phyloP scores from a whole-genome alignment of 805 yeast genomes.

The Pichia insulana region DNA sequence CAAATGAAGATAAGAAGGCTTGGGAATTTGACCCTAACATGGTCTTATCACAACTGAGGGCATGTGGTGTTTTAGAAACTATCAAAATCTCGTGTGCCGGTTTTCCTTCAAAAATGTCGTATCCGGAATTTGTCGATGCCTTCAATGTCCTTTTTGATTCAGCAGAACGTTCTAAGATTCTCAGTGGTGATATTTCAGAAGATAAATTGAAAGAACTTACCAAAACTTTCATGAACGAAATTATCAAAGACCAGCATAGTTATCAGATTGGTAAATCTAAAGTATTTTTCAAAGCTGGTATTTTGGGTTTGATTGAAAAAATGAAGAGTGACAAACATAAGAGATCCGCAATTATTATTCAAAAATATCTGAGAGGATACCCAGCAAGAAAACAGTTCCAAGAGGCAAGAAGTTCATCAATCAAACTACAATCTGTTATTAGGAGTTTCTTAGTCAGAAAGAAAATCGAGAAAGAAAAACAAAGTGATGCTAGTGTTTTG shows the following conservation, averaged over 20 bases:
- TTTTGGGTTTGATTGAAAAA: conserved; percentile 86
- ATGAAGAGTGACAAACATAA: conserved; percentile 70
- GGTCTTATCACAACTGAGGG: conserved; percentile 92
- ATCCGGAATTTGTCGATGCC: conserved; percentile 84
- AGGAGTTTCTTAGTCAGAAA: conserved; percentile 56
- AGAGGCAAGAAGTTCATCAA: conserved; percentile 45
- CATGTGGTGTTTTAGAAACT: conserved; percentile 97
- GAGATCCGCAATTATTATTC: conserved; percentile 74
- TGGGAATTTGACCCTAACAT: conserved; percentile 94
- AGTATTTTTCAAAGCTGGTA: conserved; percentile 93
- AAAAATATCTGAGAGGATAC: conserved; percentile 66
- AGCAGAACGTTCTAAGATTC: conserved; percentile 53
- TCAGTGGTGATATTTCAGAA: conserved; percentile 45
- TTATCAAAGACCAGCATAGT: conserved; percentile 57
- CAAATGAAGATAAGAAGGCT: conserved; percentile 87
- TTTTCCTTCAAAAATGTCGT: conserved; percentile 93
- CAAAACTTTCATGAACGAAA: conserved; percentile 52
- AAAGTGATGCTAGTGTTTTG: conserved; percentile 51
- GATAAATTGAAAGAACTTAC: conserved; percentile 57
- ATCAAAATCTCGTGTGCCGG: conserved; percentile 96
- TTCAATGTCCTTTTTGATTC: conserved; percentile 79
- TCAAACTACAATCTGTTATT: conserved; percentile 48
- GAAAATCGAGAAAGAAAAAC: conserved; percentile 45
- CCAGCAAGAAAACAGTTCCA: conserved; percentile 54
- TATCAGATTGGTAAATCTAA: conserved; percentile 90